Evolutionary conservation across 176 grass and related monocot genomes (phyloP).

Genomic region (Saccharum spontaneum): DNA sequence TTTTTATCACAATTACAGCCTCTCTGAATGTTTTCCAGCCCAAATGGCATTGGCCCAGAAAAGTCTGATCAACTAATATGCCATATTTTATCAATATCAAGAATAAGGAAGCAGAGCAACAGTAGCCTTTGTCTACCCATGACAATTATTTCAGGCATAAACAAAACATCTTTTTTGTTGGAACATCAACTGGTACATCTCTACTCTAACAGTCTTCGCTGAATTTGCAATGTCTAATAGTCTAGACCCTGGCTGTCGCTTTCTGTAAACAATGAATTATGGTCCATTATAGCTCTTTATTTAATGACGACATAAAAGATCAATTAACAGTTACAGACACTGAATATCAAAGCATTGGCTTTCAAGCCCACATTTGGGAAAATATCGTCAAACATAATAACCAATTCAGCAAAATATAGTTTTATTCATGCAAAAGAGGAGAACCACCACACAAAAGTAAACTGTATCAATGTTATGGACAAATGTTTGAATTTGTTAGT

Average conservation of each 20-base stretch:
- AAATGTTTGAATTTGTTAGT: background rate
- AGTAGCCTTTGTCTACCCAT: background rate
- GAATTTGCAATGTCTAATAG: background rate
- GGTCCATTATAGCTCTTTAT: background rate
- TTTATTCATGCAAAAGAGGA: background rate
- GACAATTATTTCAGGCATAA: conserved; percentile 16
- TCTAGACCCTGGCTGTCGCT: background rate
- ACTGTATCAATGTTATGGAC: background rate
- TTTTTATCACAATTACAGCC: background rate
- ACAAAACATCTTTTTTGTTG: background rate
- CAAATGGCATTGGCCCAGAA: conserved; percentile 14
- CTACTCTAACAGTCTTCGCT: background rate
- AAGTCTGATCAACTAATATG: background rate
- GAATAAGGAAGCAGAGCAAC: background rate
- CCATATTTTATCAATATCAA: background rate
- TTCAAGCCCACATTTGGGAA: background rate
- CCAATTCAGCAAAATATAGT: background rate
- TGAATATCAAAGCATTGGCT: background rate
- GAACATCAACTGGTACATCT: background rate
- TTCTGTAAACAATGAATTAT: background rate
- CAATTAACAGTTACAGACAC: background rate
- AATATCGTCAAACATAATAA: background rate
- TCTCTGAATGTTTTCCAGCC: background rate
- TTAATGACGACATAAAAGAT: background rate
- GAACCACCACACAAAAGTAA: background rate